phyloP scores from a whole-genome alignment of 2,329 filamentous ascomycete genomes.

The Stachybotrys elegans region DNA sequence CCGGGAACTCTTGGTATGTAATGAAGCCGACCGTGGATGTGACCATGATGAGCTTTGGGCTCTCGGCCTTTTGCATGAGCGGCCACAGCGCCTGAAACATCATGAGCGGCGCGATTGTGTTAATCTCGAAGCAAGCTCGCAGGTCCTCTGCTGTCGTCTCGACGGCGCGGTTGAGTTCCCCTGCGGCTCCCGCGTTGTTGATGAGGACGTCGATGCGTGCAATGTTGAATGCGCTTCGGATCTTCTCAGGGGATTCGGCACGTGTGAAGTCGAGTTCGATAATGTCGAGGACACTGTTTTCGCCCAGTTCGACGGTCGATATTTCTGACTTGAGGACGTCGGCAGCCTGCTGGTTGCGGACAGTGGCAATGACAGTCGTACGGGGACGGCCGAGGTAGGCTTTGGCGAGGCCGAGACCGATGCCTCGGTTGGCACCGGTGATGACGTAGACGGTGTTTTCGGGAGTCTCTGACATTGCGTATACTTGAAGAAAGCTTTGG shows the following conservation, averaged over 20 bases:
- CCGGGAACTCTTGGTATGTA: conserved; percentile 23
- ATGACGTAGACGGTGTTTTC: conserved; percentile 28
- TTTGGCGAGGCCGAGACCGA: conserved; percentile 31
- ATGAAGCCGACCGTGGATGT: conserved; percentile 31
- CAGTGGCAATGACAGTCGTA: conserved; percentile 39
- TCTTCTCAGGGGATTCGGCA: conserved; percentile 15
- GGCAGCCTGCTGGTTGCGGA: conserved; percentile 20
- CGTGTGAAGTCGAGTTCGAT: conserved; percentile 30
- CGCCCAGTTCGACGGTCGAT: conserved; percentile 19
- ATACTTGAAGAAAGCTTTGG: too few relatives aligned
- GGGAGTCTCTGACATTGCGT: too few relatives aligned
- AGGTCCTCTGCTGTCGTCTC: conserved; percentile 27
- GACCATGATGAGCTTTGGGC: conserved; percentile 29
- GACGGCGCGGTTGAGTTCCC: conserved; percentile 20
- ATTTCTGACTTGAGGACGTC: conserved; percentile 13
- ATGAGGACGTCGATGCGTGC: conserved; percentile 43
- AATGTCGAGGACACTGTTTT: conserved; percentile 24
- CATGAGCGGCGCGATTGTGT: conserved; percentile 33
- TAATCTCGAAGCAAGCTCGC: conserved; percentile 35
- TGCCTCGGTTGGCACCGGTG: conserved; percentile 35
- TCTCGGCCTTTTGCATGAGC: conserved; percentile 23
- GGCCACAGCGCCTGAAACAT: conserved; percentile 29
- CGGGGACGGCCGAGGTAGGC: conserved; percentile 43
- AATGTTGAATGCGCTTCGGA: conserved; percentile 18
- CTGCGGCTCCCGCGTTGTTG: conserved; percentile 42